Percentiles rank a stretch among this genome's conserved stretches.
phyloP scores from a whole-genome alignment of 2,329 filamentous ascomycete genomes.

The Cladobotryum protrusum region DNA sequence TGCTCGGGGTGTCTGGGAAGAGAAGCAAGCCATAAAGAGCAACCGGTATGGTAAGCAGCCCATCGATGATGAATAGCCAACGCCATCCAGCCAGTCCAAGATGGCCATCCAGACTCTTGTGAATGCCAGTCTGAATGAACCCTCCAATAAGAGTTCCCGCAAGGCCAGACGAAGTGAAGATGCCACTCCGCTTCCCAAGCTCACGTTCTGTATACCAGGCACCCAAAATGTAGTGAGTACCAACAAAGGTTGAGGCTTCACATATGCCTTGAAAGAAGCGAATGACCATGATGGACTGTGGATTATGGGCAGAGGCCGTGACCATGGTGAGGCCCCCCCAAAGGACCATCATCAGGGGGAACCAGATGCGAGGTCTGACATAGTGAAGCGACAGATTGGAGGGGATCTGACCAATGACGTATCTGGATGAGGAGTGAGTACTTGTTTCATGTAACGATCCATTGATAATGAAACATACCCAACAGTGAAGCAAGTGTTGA shows the following conservation, averaged over 20 bases:
- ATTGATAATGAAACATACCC: slow-evolving; percentile 22
- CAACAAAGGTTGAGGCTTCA: slow-evolving; percentile 35
- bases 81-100: slow-evolving; percentile 58
- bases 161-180: slow-evolving; percentile 56
- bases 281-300: slow-evolving; percentile 31
- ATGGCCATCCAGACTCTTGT: slow-evolving; percentile 34
- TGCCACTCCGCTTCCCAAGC: slow-evolving; percentile 55
- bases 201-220: slow-evolving; percentile 56
- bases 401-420: slow-evolving; percentile 53
- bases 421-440: slow-evolving; percentile 17
- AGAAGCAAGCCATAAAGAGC: slow-evolving; percentile 30
- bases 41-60: slow-evolving; percentile 38
- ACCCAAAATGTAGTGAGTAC: slow-evolving; percentile 38
- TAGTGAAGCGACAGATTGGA: slow-evolving; percentile 58
- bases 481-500: slow-evolving; percentile 31
- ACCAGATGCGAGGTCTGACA: slow-evolving; percentile 56
- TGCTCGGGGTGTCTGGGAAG: slow-evolving; percentile 39
- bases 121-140: slow-evolving; percentile 58
- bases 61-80: slow-evolving; percentile 68
- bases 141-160: slow-evolving; percentile 49
- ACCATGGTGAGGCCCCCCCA: slow-evolving; percentile 61
- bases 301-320: slow-evolving; percentile 33
- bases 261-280: slow-evolving; percentile 35
- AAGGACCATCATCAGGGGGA: slow-evolving; percentile 55
- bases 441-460: too few species aligned